Percentiles rank a stretch among this genome's conserved stretches.
Conservation (phyloP, 257 asterid genomes). For the Scutellaria galericulata region DNA sequence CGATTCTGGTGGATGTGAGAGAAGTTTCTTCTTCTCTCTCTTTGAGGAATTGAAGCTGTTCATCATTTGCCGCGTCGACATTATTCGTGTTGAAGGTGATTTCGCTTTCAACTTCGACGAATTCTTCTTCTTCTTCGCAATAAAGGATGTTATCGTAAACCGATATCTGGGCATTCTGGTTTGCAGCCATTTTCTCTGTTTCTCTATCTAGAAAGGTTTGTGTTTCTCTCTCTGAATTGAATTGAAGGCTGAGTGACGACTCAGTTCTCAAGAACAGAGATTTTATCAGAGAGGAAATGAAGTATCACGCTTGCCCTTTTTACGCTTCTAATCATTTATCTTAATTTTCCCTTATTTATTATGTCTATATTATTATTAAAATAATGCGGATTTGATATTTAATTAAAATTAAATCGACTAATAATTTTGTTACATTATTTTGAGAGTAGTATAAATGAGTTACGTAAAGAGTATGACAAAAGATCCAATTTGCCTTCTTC, state of each 20-base stretch:
- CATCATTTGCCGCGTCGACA: conserved; percentile 52
- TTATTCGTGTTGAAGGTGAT: conserved; percentile 21
- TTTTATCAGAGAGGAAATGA: conserved; percentile 14
- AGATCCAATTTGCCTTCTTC: conserved; percentile 14
- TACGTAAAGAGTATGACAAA: no score
- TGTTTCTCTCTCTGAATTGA: conserved; percentile 7
- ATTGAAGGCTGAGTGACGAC: conserved; percentile 4
- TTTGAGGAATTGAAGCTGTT: conserved; percentile 57
- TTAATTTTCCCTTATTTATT: no score
- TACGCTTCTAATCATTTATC: not conserved
- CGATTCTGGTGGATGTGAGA: not conserved
- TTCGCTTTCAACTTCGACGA: not conserved
- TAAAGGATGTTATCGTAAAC: conserved; percentile 44
- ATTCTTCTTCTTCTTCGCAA: conserved; percentile 42
- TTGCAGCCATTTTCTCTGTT: conserved; percentile 47
- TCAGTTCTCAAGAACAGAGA: conserved; percentile 42
- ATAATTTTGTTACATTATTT: no score
- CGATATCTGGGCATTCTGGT: conserved; percentile 38
- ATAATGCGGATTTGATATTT: no score
- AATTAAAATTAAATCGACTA: no score
- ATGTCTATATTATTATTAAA: no score
- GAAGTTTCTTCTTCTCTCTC: conserved; percentile 50
- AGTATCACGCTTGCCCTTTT: conserved; percentile 66
- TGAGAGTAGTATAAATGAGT: no score
- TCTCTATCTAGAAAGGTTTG: conserved; percentile 25